Evolutionary conservation across 2,329 filamentous ascomycete species (phyloP).

Genomic region (Dothistroma pini): DNA sequence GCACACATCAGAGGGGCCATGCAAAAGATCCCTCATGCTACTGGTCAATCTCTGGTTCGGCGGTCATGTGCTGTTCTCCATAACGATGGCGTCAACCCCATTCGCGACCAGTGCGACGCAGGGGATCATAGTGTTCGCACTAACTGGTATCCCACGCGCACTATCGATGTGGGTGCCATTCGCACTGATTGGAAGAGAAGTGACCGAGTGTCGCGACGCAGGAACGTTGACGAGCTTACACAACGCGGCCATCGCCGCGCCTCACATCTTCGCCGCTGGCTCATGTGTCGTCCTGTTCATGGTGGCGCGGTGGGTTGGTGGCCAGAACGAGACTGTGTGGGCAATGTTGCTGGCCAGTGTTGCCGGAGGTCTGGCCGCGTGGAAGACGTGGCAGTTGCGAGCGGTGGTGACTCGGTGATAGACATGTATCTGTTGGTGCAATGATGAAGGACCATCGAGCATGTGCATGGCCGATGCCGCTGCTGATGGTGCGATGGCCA

Average conservation of each 20-base stretch:
- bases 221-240: conserved; percentile 5
- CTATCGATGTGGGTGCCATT: conserved; percentile 1
- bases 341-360: neutral
- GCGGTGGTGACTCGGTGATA: neutral
- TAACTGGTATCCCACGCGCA: neutral
- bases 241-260: conserved; percentile 1
- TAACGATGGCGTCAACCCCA: neutral
- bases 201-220: neutral
- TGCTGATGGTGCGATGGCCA: neutral
- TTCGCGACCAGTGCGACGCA: neutral
- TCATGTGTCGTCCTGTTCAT: neutral
- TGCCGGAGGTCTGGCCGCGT: neutral
- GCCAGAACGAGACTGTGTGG: neutral
- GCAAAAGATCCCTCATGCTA: neutral
- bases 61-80: neutral
- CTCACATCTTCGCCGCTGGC: neutral
- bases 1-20: neutral
- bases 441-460: neutral
- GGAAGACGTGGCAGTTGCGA: neutral
- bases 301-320: neutral
- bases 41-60: neutral
- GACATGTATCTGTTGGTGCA: neutral
- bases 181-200: neutral
- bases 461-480: neutral
- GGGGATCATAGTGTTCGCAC: neutral